A percentile compares a stretch with the other conserved stretches of the same genome.
phyloP scores from a whole-genome alignment of 169 alveolate genomes.

The Plasmodium coatneyi region DNA sequence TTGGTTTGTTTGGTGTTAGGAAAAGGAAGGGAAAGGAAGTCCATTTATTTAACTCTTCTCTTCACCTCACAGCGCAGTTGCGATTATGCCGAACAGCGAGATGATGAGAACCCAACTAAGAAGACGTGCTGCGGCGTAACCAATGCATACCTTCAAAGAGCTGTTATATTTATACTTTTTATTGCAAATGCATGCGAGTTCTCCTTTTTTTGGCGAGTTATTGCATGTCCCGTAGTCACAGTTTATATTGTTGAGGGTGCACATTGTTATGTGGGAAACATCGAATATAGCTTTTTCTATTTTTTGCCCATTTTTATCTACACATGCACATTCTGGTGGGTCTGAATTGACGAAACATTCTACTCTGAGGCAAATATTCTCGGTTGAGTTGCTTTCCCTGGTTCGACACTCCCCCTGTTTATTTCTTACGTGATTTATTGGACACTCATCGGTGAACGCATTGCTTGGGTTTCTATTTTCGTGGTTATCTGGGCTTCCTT shows the following conservation, averaged over 20 bases:
- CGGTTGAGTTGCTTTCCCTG: background rate
- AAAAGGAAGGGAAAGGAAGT: background rate
- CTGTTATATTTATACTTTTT: constrained; percentile 41
- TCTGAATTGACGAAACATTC: constrained; percentile 34
- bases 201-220: constrained; percentile 17
- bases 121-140: background rate
- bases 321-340: constrained; percentile 29
- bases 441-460: background rate
- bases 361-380: constrained; percentile 35
- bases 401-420: background rate
- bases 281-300: constrained; percentile 25
- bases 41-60: background rate
- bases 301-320: constrained; percentile 38
- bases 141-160: constrained; percentile 29
- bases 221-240: constrained; percentile 59
- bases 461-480: background rate
- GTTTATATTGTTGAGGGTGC: constrained; percentile 58
- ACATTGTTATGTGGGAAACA: constrained; percentile 46
- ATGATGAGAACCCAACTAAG: background rate
- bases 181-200: constrained; percentile 57
- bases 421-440: constrained; percentile 9
- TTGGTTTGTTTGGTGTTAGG: background rate
- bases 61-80: constrained; percentile 10
- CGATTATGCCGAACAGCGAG: background rate
- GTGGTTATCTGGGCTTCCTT: background rate